These are phyloP conservation scores for Aspergillus avenaceus DNA, from an alignment of 495 filamentous ascomycete species.

Conservation along the genomic window DNA sequence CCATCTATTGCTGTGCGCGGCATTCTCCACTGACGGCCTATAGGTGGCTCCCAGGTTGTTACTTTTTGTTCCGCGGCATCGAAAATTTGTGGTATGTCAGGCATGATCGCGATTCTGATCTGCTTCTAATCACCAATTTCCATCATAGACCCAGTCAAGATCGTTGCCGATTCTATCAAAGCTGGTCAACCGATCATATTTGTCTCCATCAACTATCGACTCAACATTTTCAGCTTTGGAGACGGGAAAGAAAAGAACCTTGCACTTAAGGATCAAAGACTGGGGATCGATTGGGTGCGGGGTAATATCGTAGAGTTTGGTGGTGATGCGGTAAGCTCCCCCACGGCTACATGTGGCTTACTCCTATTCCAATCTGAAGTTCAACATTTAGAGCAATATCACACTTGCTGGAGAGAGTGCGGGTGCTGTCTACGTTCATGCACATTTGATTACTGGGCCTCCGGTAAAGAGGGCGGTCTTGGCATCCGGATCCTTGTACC, in stretches of 20 bases:
- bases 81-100: constrained; percentile 31
- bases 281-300: constrained; percentile 59
- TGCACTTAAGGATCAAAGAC: constrained; percentile 62
- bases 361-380: not conserved
- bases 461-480: constrained; percentile 33
- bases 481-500: constrained; percentile 33
- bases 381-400: constrained; percentile 25
- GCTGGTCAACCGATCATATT: constrained; percentile 50
- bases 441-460: constrained; percentile 33
- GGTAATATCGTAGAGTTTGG: constrained; percentile 58
- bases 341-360: not conserved
- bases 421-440: constrained; percentile 36
- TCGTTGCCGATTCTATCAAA: constrained; percentile 33
- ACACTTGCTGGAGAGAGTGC: constrained; percentile 37
- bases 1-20: not conserved
- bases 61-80: constrained; percentile 41
- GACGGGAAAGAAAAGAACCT: constrained; percentile 49
- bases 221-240: constrained; percentile 63
- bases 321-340: constrained; percentile 50
- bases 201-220: constrained; percentile 60
- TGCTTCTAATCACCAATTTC: not conserved
- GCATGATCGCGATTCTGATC: not conserved
- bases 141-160: constrained; percentile 27
- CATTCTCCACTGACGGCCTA: not conserved
- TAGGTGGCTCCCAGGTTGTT: constrained; percentile 36